Percentiles rank a stretch among this genome's conserved stretches.
Conservation (phyloP, 352 stramenopile species). For the Phytophthora tentaculata region DNA sequence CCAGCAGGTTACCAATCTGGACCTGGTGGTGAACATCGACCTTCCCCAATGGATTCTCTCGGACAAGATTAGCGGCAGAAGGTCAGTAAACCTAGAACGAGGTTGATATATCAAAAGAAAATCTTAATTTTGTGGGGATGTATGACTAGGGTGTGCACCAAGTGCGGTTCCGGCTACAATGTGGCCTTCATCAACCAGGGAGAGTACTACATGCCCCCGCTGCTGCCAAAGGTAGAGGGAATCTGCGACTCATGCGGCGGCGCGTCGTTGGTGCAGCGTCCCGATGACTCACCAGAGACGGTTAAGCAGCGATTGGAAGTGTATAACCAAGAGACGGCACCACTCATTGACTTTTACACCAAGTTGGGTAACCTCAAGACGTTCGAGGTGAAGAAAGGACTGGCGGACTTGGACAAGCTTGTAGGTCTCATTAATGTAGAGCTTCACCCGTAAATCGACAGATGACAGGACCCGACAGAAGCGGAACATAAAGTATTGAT, state of each 20-base stretch:
- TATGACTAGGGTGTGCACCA: slow-evolving; percentile 70
- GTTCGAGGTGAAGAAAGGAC: slow-evolving; percentile 88
- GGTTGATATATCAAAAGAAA: not conserved
- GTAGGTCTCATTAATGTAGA: slow-evolving; percentile 72
- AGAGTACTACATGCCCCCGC: slow-evolving; percentile 90
- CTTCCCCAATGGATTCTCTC: slow-evolving; percentile 88
- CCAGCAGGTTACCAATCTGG: slow-evolving; percentile 72
- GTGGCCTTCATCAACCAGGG: slow-evolving; percentile 87
- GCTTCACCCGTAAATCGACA: slow-evolving; percentile 48
- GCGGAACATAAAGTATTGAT: not conserved
- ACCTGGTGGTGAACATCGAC: slow-evolving; percentile 91
- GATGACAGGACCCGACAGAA: not conserved
- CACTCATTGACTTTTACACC: slow-evolving; percentile 89
- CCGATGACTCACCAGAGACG: slow-evolving; percentile 83
- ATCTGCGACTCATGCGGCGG: slow-evolving; percentile 84
- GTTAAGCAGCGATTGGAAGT: slow-evolving; percentile 85
- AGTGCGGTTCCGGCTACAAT: slow-evolving; percentile 89
- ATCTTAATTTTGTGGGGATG: not conserved
- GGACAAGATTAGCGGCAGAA: slow-evolving; percentile 90
- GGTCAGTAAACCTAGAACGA: slow-evolving; percentile 43
- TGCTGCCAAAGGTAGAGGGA: slow-evolving; percentile 86
- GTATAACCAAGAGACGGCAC: slow-evolving; percentile 90
- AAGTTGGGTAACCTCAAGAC: slow-evolving; percentile 76
- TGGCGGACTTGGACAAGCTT: slow-evolving; percentile 83
- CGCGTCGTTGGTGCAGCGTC: slow-evolving; percentile 76